Base-by-base conservation (phyloP, 768 basidiomycete genomes). In the Suillus cothurnatus region DNA sequence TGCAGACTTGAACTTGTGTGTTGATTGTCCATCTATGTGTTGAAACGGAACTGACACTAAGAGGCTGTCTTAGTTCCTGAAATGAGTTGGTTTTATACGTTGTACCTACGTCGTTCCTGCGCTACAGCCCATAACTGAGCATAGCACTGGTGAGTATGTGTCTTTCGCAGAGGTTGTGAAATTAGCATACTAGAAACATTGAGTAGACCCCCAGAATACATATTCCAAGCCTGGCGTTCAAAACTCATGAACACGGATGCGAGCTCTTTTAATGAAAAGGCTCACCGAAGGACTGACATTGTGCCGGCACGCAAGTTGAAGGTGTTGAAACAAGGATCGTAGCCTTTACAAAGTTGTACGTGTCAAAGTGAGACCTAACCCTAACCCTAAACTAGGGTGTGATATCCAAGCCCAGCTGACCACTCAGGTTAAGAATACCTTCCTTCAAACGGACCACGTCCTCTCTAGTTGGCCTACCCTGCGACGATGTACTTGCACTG, bases 191-290 rank as follows among this genome's bases (percentile, higher is more conserved):
- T 69, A 98, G 81, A 76, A 97, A 98, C 85, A 95, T 95, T 28
- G 91, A 86, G 74, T 99, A 99, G 53, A 99, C 95, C 62, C 96
- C 96, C 11, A 84, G 78, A 15, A 94, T 85, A 75, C 96, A 99
- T 68, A 91, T 69, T 32, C 81, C 83, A 56, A 98, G 84, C 71
- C 91, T 91, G 62, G 2, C 38, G 3, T 26, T 50, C 8, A 4
- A 26, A 55, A 36, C 66, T 50, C 65, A 61, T 36, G 12, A 62
- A 34, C 21, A 62, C 12, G 6, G 6, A 39, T 31, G n/a, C 2
- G 41, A 45, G 4, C 1, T 26, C 8, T 28, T 34, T 1, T 17
- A 41, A 41, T 28, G 11, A 65, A 52, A 61, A 8, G 23, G 52
- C 68, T 19, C 26, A 70, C 77, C 75, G 72, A 61, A 77, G 56